Conservation (phyloP, 306 rosid genomes). For the Sindora glabra region DNA sequence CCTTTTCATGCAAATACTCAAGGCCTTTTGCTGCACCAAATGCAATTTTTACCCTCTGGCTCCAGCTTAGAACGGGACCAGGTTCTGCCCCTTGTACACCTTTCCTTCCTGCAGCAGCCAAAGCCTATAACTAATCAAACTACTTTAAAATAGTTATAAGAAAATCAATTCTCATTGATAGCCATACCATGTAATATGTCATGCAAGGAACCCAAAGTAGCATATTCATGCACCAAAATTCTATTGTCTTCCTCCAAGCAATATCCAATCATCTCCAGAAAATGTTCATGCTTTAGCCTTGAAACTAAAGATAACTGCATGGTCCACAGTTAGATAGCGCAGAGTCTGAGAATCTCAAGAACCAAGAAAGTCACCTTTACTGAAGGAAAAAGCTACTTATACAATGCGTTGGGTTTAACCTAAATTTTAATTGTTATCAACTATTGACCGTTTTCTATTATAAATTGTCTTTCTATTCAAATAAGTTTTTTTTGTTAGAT, state of each 20-base stretch:
- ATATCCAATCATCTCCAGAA: constrained; percentile 85
- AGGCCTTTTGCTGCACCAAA: constrained; percentile 95
- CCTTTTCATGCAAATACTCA: constrained; percentile 85
- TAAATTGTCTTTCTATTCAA: too few relatives aligned
- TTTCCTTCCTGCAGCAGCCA: constrained; percentile 66
- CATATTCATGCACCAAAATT: constrained; percentile 75
- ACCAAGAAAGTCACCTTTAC: background rate
- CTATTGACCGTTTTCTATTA: too few relatives aligned
- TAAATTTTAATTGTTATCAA: too few relatives aligned
- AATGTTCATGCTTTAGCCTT: constrained; percentile 71
- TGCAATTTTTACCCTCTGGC: constrained; percentile 79
- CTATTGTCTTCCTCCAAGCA: constrained; percentile 73
- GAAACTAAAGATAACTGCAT: constrained; percentile 82
- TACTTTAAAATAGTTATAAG: background rate
- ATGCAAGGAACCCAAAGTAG: constrained; percentile 86
- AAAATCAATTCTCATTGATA: background rate
- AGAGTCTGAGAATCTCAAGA: background rate
- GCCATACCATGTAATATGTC: constrained; percentile 82
- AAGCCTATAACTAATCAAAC: constrained; percentile 4
- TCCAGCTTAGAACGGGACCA: constrained; percentile 84
- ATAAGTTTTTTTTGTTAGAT: too few relatives aligned
- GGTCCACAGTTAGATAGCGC: constrained; percentile 2
- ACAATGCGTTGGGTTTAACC: too few relatives aligned
- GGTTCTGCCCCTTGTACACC: constrained; percentile 99
- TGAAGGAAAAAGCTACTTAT: too few relatives aligned